phyloP scores from a whole-genome alignment of 352 stramenopile species.

The Globisporangium heterothallicum region DNA sequence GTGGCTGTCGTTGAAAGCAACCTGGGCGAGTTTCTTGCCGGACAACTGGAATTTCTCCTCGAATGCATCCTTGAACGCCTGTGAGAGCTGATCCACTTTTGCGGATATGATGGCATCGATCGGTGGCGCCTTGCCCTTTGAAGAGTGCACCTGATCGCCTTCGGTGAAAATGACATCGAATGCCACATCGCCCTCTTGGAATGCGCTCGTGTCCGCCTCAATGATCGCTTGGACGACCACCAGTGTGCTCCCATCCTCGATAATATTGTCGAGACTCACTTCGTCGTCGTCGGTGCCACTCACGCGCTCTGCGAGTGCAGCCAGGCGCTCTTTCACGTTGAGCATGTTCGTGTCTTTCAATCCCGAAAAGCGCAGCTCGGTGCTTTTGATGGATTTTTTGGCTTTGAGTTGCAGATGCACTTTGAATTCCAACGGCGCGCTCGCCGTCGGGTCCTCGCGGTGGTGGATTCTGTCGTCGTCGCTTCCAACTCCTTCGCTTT shows the following conservation, averaged over 20 bases:
- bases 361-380: conserved; percentile 50
- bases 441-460: conserved; percentile 2
- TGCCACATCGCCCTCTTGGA: conserved; percentile 40
- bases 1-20: conserved; percentile 45
- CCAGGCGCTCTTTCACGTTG: conserved; percentile 67
- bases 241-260: conserved; percentile 63
- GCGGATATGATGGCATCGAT: conserved; percentile 8
- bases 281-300: conserved; percentile 30
- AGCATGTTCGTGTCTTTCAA: conserved; percentile 57
- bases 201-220: conserved; percentile 27
- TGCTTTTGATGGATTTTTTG: conserved; percentile 16
- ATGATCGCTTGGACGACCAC: conserved; percentile 69
- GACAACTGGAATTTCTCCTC: conserved; percentile 46
- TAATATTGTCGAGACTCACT: conserved; percentile 54
- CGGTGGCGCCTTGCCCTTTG: neutral
- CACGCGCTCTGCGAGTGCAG: conserved; percentile 30
- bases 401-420: conserved; percentile 50
- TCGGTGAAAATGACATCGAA: conserved; percentile 71
- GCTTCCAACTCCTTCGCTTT: conserved; percentile 28
- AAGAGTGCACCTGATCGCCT: conserved; percentile 11
- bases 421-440: conserved; percentile 40
- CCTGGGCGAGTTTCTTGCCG: conserved; percentile 17
- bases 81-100: conserved; percentile 5
- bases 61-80: conserved; percentile 54
- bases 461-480: neutral